A percentile compares a stretch with the other conserved stretches of the same genome.
These are phyloP conservation scores for Cucurbita moschata DNA, from an alignment of 306 rosid genomes.

Conservation along the genomic window DNA sequence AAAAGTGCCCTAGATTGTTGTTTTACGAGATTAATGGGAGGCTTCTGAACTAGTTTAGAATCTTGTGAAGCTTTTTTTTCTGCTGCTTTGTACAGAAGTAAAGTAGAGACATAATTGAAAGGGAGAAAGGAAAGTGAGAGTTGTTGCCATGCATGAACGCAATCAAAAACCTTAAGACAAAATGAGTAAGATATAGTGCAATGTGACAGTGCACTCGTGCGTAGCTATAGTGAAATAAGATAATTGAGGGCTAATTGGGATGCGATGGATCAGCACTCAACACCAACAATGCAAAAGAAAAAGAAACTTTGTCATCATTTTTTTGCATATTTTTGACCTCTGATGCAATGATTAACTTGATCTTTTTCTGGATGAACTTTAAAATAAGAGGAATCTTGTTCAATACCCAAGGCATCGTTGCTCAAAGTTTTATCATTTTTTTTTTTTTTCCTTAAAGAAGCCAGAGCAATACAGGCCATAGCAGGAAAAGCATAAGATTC, in stretches of 20 bases:
- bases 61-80: no score
- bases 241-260: background rate
- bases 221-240: background rate
- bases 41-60: no score
- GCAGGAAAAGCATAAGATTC: conserved; percentile 6
- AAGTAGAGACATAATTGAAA: no score
- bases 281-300: no score
- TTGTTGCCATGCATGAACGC: no score
- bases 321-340: background rate
- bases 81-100: no score
- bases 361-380: background rate
- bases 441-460: background rate
- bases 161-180: background rate
- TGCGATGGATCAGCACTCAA: background rate
- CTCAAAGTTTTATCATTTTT: background rate
- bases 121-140: no score
- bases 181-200: background rate
- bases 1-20: no score
- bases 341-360: background rate
- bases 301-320: background rate
- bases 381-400: conserved; percentile 5
- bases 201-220: conserved; percentile 8
- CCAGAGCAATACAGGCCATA: conserved; percentile 6
- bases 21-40: no score
- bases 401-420: background rate